Percentiles rank a stretch among this genome's conserved stretches.
Conservation (phyloP, 1,284 basidiomycete genomes). For the Trametes sp. region DNA sequence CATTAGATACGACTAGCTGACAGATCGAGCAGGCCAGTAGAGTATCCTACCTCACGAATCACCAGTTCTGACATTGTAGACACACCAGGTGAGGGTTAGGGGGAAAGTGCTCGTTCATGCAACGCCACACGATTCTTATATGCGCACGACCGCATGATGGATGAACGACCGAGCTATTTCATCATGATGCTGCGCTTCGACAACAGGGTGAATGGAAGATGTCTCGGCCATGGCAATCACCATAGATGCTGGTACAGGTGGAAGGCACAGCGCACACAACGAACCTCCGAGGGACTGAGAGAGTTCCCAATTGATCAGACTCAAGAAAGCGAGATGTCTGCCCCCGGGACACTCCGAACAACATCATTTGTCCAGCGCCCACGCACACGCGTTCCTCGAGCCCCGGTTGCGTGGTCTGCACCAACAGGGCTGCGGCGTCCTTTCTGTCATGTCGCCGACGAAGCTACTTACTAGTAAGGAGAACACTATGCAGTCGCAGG, state of each 20-base stretch:
- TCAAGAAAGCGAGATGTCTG: too few species aligned
- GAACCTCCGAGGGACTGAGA: conserved; percentile 12
- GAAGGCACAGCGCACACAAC: not conserved
- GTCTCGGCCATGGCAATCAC: not conserved
- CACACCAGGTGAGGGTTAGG: not conserved
- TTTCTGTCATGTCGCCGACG: too few species aligned
- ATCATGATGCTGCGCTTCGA: not conserved
- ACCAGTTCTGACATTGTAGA: conserved; percentile 31
- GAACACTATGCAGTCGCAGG: too few species aligned
- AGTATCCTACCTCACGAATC: conserved; percentile 23
- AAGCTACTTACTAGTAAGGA: too few species aligned
- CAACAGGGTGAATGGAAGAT: not conserved
- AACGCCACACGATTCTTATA: not conserved
- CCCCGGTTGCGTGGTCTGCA: too few species aligned
- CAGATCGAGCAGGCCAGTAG: not conserved
- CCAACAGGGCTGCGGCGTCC: too few species aligned
- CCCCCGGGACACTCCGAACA: too few species aligned
- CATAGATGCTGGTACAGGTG: not conserved
- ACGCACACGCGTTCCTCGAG: too few species aligned
- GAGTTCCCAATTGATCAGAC: too few species aligned
- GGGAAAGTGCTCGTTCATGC: not conserved
- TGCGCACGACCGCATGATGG: too few species aligned
- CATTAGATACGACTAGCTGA: not conserved
- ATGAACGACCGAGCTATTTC: too few species aligned
- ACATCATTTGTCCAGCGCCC: too few species aligned